phyloP scores from a whole-genome alignment of 2,329 filamentous ascomycete species.

The Bipolaris cookei region DNA sequence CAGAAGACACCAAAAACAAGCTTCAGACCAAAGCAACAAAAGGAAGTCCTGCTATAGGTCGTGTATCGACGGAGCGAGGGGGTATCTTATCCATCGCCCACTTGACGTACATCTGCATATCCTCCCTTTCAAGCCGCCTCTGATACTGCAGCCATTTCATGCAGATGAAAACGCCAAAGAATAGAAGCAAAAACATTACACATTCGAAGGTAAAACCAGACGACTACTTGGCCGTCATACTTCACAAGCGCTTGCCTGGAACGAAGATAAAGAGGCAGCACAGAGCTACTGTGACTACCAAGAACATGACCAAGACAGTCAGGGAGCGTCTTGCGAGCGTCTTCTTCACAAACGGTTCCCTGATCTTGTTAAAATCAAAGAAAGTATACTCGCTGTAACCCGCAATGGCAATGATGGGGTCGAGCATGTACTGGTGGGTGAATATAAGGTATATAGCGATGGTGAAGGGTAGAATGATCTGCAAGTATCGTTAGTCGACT shows the following conservation, averaged over 20 bases:
- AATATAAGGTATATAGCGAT: slow-evolving; percentile 75
- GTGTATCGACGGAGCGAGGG: slow-evolving; percentile 19
- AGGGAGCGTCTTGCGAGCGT: slow-evolving; percentile 82
- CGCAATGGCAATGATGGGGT: slow-evolving; percentile 86
- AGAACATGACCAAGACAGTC: slow-evolving; percentile 78
- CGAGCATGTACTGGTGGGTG: slow-evolving; percentile 94
- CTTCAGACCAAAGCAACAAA: slow-evolving; percentile 13
- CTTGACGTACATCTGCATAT: slow-evolving; percentile 13
- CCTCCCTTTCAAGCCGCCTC: slow-evolving; percentile 4
- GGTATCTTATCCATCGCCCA: slow-evolving; percentile 22
- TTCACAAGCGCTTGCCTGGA: slow-evolving; percentile 78
- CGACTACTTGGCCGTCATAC: slow-evolving; percentile 1
- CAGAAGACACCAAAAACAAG: slow-evolving; percentile 12
- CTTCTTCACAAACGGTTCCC: slow-evolving; percentile 88
- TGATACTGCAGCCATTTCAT: slow-evolving; percentile 5
- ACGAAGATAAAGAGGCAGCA: slow-evolving; percentile 94
- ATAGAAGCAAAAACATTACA: slow-evolving; percentile 31
- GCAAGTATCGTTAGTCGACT: slow-evolving; percentile 1
- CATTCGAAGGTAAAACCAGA: slow-evolving; percentile 15
- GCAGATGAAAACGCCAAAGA: slow-evolving; percentile 21
- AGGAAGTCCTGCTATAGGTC: slow-evolving; percentile 15
- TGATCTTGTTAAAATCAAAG: slow-evolving; percentile 85
- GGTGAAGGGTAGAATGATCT: slow-evolving; percentile 88
- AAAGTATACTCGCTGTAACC: slow-evolving; percentile 96
- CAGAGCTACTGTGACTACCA: slow-evolving; percentile 78